These are phyloP conservation scores for Dictyophora rubrovolvata DNA, from an alignment of 768 basidiomycete species.

Conservation along the genomic window DNA sequence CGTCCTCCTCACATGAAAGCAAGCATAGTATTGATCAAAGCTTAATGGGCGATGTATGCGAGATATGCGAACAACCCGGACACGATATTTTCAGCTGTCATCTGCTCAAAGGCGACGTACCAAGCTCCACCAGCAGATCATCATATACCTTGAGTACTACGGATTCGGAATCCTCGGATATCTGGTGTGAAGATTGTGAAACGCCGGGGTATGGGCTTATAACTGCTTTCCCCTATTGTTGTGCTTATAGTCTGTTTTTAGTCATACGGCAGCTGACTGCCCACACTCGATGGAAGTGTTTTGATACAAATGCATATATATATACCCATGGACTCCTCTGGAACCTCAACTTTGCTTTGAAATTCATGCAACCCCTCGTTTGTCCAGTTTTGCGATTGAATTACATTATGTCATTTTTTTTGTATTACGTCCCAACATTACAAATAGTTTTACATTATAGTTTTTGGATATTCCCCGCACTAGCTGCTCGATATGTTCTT, in stretches of 20 bases:
- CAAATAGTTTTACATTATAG: neutral
- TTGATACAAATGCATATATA: constrained; percentile 27
- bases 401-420: neutral
- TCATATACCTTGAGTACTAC: constrained; percentile 10
- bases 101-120: constrained; percentile 49
- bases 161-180: constrained; percentile 20
- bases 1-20: neutral
- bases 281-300: constrained; percentile 85
- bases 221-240: neutral
- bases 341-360: too few species aligned
- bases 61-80: constrained; percentile 76
- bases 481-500: too few species aligned
- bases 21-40: neutral
- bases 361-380: neutral
- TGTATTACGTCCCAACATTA: neutral
- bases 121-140: constrained; percentile 13
- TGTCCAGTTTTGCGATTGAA: neutral
- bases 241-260: neutral
- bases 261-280: constrained; percentile 63
- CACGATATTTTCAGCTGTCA: constrained; percentile 84
- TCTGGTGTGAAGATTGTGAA: constrained; percentile 81
- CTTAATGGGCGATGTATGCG: constrained; percentile 46
- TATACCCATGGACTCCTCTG: neutral
- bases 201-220: constrained; percentile 36
- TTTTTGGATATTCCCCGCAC: neutral